Conservation (phyloP, 2,329 filamentous ascomycete species). For the Penicillium sp. region DNA sequence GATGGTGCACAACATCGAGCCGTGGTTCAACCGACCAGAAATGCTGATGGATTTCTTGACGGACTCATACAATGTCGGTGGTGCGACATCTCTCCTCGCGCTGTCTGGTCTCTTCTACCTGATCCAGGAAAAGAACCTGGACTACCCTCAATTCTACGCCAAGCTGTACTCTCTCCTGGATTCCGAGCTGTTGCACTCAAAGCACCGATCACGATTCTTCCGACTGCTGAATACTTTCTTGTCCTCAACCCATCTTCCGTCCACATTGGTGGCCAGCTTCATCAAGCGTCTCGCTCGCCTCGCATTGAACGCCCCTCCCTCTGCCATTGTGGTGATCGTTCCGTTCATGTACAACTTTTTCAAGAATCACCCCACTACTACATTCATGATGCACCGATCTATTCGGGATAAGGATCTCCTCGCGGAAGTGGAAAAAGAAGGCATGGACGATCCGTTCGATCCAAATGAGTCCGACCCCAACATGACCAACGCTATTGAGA, state of each 20-base stretch:
- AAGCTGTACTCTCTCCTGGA: conserved; percentile 94
- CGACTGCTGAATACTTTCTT: conserved; percentile 88
- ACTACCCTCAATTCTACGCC: conserved; percentile 90
- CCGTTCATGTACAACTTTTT: conserved; percentile 96
- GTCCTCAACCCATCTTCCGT: conserved; percentile 85
- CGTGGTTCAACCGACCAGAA: conserved; percentile 86
- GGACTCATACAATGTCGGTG: conserved; percentile 85
- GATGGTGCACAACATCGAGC: conserved; percentile 74
- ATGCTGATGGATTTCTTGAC: conserved; percentile 93
- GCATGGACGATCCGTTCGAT: conserved; percentile 73
- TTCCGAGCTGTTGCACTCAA: conserved; percentile 82
- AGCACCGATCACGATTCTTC: conserved; percentile 90
- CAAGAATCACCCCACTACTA: conserved; percentile 82
- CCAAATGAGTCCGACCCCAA: conserved; percentile 76
- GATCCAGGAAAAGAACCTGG: conserved; percentile 88
- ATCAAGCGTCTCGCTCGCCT: conserved; percentile 88
- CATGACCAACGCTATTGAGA: conserved; percentile 83
- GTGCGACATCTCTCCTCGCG: conserved; percentile 81
- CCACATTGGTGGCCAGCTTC: conserved; percentile 87
- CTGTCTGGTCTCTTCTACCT: conserved; percentile 93
- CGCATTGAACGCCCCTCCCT: conserved; percentile 81
- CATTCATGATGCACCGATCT: conserved; percentile 91
- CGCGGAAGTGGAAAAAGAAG: conserved; percentile 59
- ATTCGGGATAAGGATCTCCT: conserved; percentile 58
- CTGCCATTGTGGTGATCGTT: conserved; percentile 81